These are phyloP conservation scores for Aspergillus carbonarius DNA, from an alignment of 2,329 filamentous ascomycete genomes.

Conservation along the genomic window DNA sequence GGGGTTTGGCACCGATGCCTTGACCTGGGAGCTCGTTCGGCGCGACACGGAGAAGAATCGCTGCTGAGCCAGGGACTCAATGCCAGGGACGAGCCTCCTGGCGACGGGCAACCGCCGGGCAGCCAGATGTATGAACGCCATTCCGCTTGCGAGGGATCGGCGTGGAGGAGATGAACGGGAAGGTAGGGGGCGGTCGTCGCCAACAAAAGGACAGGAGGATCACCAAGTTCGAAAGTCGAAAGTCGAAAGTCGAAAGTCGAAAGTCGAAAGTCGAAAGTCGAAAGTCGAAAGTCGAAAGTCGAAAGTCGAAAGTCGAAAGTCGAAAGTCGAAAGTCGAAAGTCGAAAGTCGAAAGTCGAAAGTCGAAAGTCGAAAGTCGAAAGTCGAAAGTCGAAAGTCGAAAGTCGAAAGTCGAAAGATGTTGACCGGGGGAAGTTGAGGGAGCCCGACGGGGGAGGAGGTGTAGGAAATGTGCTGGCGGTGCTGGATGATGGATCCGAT, in stretches of 20 bases:
- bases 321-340: too few species aligned
- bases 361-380: too few species aligned
- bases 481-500: background rate
- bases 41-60: conserved; percentile 29
- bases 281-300: too few species aligned
- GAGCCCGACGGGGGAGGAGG: background rate
- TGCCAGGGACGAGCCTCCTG: conserved; percentile 27
- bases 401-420: too few species aligned
- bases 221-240: background rate
- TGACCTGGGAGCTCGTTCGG: conserved; percentile 23
- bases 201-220: background rate
- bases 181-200: background rate
- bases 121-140: conserved; percentile 36
- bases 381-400: too few species aligned
- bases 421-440: too few species aligned
- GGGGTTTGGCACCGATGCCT: conserved; percentile 61
- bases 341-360: too few species aligned
- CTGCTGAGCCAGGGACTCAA: conserved; percentile 35
- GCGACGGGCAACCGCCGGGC: conserved; percentile 36
- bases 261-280: too few species aligned
- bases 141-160: conserved; percentile 7
- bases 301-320: too few species aligned
- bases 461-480: background rate
- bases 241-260: too few species aligned
- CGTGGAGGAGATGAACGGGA: background rate